Evolutionary conservation across 2,329 filamentous ascomycete genomes (phyloP).

Genomic region (Ophiostoma sp.): DNA sequence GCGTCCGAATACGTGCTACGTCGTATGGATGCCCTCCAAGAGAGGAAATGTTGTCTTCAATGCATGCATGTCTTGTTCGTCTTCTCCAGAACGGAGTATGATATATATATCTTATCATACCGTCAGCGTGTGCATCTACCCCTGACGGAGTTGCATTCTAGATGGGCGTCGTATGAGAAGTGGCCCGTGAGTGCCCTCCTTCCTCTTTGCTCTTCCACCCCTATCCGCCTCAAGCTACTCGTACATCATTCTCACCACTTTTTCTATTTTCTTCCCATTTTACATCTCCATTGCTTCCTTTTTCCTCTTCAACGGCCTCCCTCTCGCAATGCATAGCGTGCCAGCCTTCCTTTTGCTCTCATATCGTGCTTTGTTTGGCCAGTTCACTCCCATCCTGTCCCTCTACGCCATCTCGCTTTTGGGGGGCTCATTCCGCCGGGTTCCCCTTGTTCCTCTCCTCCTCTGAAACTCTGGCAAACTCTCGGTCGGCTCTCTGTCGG

Average conservation of each 20-base stretch:
- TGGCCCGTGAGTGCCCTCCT: slow-evolving; percentile 4
- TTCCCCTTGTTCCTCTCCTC: too few relatives aligned
- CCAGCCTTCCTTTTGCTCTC: slow-evolving; percentile 7
- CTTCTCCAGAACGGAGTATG: too few relatives aligned
- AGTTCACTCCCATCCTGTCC: background rate
- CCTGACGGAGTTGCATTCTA: background rate
- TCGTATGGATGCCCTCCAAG: background rate
- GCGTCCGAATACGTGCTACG: background rate
- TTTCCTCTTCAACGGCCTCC: slow-evolving; percentile 10
- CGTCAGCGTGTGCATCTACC: background rate
- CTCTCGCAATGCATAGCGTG: background rate
- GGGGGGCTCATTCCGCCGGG: too few relatives aligned
- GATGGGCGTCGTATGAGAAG: background rate
- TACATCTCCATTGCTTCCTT: slow-evolving; percentile 3
- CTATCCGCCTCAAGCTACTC: too few relatives aligned
- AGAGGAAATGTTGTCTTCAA: background rate
- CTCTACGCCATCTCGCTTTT: background rate
- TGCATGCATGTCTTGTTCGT: background rate
- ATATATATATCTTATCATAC: background rate
- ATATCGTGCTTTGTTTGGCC: background rate
- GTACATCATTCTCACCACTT: background rate
- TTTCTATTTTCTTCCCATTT: background rate
- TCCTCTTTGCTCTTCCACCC: background rate
- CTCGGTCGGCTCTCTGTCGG: background rate
- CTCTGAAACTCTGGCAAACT: too few relatives aligned